Base-by-base conservation (phyloP, 2,329 filamentous ascomycete genomes). In the Penicillium sp. region DNA sequence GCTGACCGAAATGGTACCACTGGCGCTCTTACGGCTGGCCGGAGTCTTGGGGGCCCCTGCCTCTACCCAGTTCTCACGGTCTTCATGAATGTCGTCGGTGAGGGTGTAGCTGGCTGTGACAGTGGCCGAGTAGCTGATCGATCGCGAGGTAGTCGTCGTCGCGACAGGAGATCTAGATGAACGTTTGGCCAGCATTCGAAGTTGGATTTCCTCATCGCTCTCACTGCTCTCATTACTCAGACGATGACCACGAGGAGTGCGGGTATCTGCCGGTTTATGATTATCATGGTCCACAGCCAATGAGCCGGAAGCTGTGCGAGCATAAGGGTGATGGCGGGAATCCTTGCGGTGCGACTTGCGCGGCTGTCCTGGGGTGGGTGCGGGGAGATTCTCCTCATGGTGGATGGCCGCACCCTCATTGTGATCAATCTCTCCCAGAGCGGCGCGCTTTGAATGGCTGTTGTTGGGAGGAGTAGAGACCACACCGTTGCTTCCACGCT, bases 351-450 rank as follows among this genome's bases (percentile, higher is more conserved):
- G 89, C 16, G 90, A 90, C 83, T 99, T 98, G 64, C 95, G 88
- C 30, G 95, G 95, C 76, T 99, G 95, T 2, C 95, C 95, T 0
- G 95, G 95, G 4, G 95, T 99, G 3, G 95, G 95, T 0, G 93
- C 94, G 2, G 95, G 95, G 5, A 99, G 85, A 70, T 96, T 96
- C 73, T 97, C 93, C 66, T 97, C 93, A 22, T 71, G 70, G 26
- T 76, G 75, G 19, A 71, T 67, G 13, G 75, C 78, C 48, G 76
- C 73, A 59, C 81, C 81, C 67, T 88, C 86, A 62, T 97, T 96
- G 66, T 91, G 87, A 70, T 96, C 92, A 64, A 99, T 91, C 78
- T 99, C 95, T 57, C 94, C 93, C n/a, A 99, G 86, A 3, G 95
- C 93, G 35, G 92, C 88, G 60, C 95, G 87, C 73, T 88, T 87